These are phyloP conservation scores for Coemansia sp. DNA, from an alignment of 192 early-diverging fungal genomes.

Conservation along the genomic window DNA sequence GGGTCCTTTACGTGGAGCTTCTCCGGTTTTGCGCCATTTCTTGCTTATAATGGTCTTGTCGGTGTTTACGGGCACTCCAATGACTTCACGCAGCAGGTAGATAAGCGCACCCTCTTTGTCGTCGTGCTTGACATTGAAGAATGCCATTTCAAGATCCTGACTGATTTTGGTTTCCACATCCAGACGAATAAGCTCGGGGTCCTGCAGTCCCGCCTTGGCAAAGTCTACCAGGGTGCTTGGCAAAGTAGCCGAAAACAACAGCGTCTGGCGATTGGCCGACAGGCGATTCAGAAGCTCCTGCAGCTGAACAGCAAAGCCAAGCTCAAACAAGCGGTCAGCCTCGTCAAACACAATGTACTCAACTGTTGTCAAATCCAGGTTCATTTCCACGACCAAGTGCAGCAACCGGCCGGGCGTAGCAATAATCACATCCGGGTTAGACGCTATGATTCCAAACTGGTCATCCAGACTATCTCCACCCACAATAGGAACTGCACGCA, in stretches of 20 bases:
- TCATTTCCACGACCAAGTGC: slow-evolving; percentile 87
- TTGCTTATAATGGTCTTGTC: slow-evolving; percentile 47
- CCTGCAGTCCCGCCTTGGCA: slow-evolving; percentile 92
- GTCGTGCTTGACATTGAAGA: slow-evolving; percentile 79
- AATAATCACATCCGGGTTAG: slow-evolving; percentile 90
- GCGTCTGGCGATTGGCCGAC: slow-evolving; percentile 81
- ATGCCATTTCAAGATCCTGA: slow-evolving; percentile 92
- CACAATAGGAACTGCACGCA: slow-evolving; percentile 83
- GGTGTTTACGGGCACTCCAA: slow-evolving; percentile 61
- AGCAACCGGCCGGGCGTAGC: slow-evolving; percentile 83
- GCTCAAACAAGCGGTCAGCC: slow-evolving; percentile 97
- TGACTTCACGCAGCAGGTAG: slow-evolving; percentile 74
- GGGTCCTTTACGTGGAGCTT: slow-evolving; percentile 13
- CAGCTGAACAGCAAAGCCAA: slow-evolving; percentile 94
- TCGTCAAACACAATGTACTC: slow-evolving; percentile 98
- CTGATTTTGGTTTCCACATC: slow-evolving; percentile 96
- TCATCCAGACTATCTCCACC: slow-evolving; percentile 98
- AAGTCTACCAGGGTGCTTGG: slow-evolving; percentile 93
- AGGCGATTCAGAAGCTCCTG: slow-evolving; percentile 86
- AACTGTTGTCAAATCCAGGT: slow-evolving; percentile 76
- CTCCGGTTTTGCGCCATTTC: slow-evolving; percentile 17
- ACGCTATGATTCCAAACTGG: slow-evolving; percentile 89
- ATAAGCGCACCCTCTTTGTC: slow-evolving; percentile 91
- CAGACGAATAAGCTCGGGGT: slow-evolving; percentile 88
- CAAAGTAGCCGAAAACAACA: slow-evolving; percentile 95